These are phyloP conservation scores for Zymoseptoria passerinii DNA, from an alignment of 2,329 filamentous ascomycete genomes.

Conservation along the genomic window DNA sequence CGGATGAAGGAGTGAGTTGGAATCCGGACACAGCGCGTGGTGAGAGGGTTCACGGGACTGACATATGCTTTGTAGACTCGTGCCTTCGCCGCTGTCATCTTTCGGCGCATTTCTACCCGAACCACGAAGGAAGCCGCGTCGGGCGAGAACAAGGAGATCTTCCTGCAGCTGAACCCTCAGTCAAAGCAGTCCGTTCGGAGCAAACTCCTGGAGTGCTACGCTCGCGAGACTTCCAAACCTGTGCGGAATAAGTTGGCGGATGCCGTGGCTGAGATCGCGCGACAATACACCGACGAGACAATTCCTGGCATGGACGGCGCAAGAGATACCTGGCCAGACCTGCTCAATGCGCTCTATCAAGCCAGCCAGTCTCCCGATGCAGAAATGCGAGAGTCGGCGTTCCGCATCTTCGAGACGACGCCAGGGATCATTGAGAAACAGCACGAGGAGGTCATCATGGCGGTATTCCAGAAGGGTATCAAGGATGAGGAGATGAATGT, in stretches of 20 bases:
- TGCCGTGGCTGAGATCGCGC: conserved; percentile 89
- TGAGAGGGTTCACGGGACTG: background rate
- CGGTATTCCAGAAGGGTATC: conserved; percentile 85
- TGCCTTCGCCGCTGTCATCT: conserved; percentile 87
- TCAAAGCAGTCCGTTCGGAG: conserved; percentile 71
- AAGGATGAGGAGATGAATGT: conserved; percentile 82
- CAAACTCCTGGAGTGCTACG: conserved; percentile 72
- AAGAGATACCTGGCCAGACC: conserved; percentile 70
- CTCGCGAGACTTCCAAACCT: conserved; percentile 60
- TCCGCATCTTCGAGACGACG: conserved; percentile 89
- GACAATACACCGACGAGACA: conserved; percentile 79
- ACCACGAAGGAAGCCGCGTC: conserved; percentile 63
- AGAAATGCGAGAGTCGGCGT: conserved; percentile 82
- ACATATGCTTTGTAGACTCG: conserved; percentile 54
- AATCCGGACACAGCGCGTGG: background rate
- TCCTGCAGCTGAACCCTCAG: conserved; percentile 66
- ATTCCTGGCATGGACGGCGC: conserved; percentile 24
- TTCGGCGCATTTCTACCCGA: conserved; percentile 86
- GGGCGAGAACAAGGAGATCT: conserved; percentile 70
- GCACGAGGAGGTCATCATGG: conserved; percentile 81
- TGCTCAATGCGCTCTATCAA: conserved; percentile 77
- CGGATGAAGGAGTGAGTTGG: conserved; percentile 58
- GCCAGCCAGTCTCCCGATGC: conserved; percentile 79
- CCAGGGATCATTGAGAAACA: conserved; percentile 94
- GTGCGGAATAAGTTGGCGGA: conserved; percentile 95